Base-by-base conservation (phyloP, 345 rosid genomes). In the Euclidium syriacum region DNA sequence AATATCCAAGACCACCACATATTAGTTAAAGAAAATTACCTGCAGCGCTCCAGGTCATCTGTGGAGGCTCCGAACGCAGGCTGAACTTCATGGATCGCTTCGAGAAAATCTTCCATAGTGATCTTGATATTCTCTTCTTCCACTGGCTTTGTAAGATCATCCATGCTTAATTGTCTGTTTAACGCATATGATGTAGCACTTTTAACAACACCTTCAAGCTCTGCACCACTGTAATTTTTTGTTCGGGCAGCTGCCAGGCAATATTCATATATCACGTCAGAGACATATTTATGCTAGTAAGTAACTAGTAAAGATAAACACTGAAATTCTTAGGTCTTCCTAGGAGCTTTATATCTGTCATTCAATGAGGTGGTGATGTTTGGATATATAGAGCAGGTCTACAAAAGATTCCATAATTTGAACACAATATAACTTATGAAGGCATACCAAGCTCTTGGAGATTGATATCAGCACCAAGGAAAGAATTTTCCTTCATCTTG, bases 61-160 rank as follows among this genome's bases (percentile, higher is more conserved):
- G 91, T 88, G 55, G 99, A 95, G 11, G 96, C 99, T 72, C 99
- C 98, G 56, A 95, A 95, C 54, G 98, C 99, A 54, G 99, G 98
- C 66, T 74, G 56, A 52, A 95, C 63, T 74, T 95, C 99, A 7
- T 72, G 70, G 27, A 88, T 77, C 30, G 98, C 99, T 36, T 80
- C 79, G 57, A 86, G 68, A 73, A 95, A 95, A 79, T 95, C 98
- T 14, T 86, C 88, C 98, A 88, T 88, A 4, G 96, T 86, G 52
- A 90, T 95, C 77, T 81, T 95, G 57, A 95, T 95, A 66, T 76
- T 95, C 53, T 95, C 99, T 76, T 95, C 99, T 60, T 95, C 98
- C 18, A 95, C 89, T 53, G 86, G 95, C 80, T 95, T 95, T 26
- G 96, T 95, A 58, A 95, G 94, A 75, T 95, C 98, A 56, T 95